Percentiles rank a stretch among this genome's conserved stretches.
These are phyloP conservation scores for Westerdykella sp. DNA, from an alignment of 2,329 filamentous ascomycete genomes.

Conservation along the genomic window DNA sequence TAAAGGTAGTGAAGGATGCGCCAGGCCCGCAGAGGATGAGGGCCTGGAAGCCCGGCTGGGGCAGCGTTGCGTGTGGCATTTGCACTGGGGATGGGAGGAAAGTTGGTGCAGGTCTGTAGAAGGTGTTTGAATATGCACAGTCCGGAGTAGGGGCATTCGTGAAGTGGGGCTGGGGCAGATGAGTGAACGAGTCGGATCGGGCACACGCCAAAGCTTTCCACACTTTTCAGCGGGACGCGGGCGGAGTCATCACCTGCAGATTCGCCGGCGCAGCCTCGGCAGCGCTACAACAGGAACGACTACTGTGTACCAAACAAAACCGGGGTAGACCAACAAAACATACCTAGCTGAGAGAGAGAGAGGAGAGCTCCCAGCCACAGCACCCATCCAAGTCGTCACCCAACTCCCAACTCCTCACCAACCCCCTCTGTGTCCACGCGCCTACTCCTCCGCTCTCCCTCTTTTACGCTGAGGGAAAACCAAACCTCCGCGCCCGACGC, in stretches of 20 bases:
- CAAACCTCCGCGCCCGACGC: background rate
- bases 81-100: background rate
- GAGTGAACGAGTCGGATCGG: too few species aligned
- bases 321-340: background rate
- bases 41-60: conserved; percentile 72
- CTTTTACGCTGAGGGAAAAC: background rate
- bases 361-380: background rate
- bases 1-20: conserved; percentile 76
- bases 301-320: too few species aligned
- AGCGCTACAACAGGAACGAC: too few species aligned
- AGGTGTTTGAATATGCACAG: too few species aligned
- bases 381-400: background rate
- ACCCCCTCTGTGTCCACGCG: conserved; percentile 2
- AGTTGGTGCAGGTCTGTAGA: too few species aligned
- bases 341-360: background rate
- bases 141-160: too few species aligned
- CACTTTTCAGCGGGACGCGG: too few species aligned
- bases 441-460: background rate
- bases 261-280: too few species aligned
- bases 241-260: too few species aligned
- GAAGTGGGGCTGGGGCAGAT: too few species aligned
- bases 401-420: conserved; percentile 11
- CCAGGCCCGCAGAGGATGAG: conserved; percentile 78
- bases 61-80: conserved; percentile 74
- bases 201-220: too few species aligned